These are phyloP conservation scores for Clavariopsis aquatica DNA, from an alignment of 495 filamentous ascomycete genomes.

Conservation along the genomic window DNA sequence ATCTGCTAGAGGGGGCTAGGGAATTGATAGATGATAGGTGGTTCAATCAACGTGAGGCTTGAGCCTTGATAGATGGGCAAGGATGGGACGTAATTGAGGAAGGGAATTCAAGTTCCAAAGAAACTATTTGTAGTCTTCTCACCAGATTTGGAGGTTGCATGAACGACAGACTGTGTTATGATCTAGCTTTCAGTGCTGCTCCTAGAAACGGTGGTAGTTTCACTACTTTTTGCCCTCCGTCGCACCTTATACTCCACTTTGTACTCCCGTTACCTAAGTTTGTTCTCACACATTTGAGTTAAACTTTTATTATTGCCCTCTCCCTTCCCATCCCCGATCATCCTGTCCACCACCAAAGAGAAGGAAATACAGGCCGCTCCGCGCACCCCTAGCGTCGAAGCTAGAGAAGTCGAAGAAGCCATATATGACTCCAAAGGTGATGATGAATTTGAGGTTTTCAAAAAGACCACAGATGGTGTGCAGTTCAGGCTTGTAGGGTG, in stretches of 20 bases:
- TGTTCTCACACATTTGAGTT: not conserved
- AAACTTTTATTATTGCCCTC: not conserved
- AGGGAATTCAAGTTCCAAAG: not conserved
- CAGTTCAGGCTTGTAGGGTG: slow-evolving; percentile 62
- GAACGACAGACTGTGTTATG: no score
- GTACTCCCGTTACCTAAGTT: no score
- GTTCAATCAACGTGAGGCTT: not conserved
- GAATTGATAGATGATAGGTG: not conserved
- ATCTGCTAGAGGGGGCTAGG: not conserved
- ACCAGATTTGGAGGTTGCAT: not conserved
- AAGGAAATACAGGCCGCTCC: slow-evolving; percentile 22
- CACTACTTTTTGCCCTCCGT: no score
- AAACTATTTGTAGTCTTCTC: not conserved
- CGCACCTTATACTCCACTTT: no score
- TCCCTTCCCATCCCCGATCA: not conserved
- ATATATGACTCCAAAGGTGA: slow-evolving; percentile 26
- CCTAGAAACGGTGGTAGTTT: no score
- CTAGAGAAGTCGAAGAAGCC: slow-evolving; percentile 18
- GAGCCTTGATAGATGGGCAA: not conserved
- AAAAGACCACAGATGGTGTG: slow-evolving; percentile 52
- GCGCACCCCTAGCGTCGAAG: not conserved
- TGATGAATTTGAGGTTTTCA: slow-evolving; percentile 54
- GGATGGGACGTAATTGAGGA: not conserved
- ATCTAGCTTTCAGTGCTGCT: no score
- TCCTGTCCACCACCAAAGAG: not conserved